Percentiles rank a stretch among this genome's conserved stretches.
Evolutionary conservation across 2,329 filamentous ascomycete species (phyloP).

Genomic region (Trichoderma harzianum): DNA sequence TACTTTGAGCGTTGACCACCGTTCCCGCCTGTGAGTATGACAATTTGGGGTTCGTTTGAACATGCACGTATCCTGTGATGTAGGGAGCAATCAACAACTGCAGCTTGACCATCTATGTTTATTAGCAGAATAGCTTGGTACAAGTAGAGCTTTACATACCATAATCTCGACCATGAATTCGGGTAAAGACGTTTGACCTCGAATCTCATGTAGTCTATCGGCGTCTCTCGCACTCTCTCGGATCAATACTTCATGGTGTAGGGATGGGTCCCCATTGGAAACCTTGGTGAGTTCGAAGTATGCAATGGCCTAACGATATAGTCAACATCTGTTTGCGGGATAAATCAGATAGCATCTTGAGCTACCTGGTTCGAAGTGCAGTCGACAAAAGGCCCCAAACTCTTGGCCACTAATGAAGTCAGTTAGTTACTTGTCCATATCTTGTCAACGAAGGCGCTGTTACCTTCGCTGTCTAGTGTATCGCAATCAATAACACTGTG

Average conservation of each 20-base stretch:
- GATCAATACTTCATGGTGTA: constrained; percentile 31
- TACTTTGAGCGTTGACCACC: constrained; percentile 50
- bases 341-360: not conserved
- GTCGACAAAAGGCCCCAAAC: constrained; percentile 30
- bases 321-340: not conserved
- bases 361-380: constrained; percentile 37
- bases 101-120: constrained; percentile 50
- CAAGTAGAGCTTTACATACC: constrained; percentile 33
- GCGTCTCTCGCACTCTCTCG: constrained; percentile 28
- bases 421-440: constrained; percentile 10
- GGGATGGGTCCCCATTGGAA: constrained; percentile 19
- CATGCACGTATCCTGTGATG: constrained; percentile 51
- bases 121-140: not conserved
- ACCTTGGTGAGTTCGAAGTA: constrained; percentile 31
- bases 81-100: constrained; percentile 43
- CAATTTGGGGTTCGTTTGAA: constrained; percentile 37
- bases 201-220: constrained; percentile 21
- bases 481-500: constrained; percentile 35
- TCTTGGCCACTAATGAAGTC: constrained; percentile 28
- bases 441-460: not conserved
- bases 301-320: constrained; percentile 30
- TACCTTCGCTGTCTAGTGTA: constrained; percentile 35
- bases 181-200: constrained; percentile 29
- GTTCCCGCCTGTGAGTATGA: constrained; percentile 50
- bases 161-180: constrained; percentile 56